Percentiles rank a stretch among this genome's conserved stretches.
These are phyloP conservation scores for Phytophthora pistaciae DNA, from an alignment of 352 stramenopile genomes.

Conservation along the genomic window DNA sequence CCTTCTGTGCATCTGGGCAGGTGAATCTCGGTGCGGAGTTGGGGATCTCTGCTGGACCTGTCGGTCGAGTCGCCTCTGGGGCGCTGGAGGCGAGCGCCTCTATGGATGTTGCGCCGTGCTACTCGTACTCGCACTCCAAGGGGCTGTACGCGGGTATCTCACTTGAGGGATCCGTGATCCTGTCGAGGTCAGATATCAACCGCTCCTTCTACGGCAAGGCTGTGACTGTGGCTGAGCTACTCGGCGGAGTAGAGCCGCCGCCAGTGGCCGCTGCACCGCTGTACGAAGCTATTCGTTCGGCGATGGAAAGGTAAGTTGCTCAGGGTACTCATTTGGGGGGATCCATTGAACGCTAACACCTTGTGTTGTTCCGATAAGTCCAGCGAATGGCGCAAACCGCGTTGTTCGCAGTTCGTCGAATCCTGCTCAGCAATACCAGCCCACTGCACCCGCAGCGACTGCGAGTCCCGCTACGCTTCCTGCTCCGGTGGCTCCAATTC, in stretches of 20 bases:
- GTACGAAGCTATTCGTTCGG: constrained; percentile 84
- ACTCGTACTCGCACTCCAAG: constrained; percentile 94
- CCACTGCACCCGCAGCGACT: constrained; percentile 2
- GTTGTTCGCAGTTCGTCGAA: constrained; percentile 30
- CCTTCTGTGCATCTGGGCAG: constrained; percentile 87
- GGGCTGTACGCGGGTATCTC: constrained; percentile 91
- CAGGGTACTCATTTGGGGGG: not conserved
- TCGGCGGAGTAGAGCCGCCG: constrained; percentile 79
- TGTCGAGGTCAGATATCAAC: constrained; percentile 93
- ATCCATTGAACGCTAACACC: constrained; percentile 1
- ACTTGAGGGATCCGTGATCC: constrained; percentile 91
- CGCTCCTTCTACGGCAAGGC: constrained; percentile 92
- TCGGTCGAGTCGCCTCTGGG: constrained; percentile 89
- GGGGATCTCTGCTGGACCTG: constrained; percentile 85
- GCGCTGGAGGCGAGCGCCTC: constrained; percentile 78
- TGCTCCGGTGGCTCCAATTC: constrained; percentile 6
- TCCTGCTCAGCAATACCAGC: constrained; percentile 8
- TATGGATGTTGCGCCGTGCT: constrained; percentile 88
- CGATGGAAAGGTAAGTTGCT: constrained; percentile 66
- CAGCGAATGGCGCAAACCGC: constrained; percentile 72
- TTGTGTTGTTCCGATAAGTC: constrained; percentile 39
- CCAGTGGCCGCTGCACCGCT: constrained; percentile 84
- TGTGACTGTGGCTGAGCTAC: constrained; percentile 72
- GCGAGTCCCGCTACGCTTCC: not conserved
- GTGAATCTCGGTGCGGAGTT: constrained; percentile 93